Evolutionary conservation across 2,329 filamentous ascomycete genomes (phyloP), one percentile per base, ranked within the genome.

Genomic region (Rhynchosporium secalis): DNA sequence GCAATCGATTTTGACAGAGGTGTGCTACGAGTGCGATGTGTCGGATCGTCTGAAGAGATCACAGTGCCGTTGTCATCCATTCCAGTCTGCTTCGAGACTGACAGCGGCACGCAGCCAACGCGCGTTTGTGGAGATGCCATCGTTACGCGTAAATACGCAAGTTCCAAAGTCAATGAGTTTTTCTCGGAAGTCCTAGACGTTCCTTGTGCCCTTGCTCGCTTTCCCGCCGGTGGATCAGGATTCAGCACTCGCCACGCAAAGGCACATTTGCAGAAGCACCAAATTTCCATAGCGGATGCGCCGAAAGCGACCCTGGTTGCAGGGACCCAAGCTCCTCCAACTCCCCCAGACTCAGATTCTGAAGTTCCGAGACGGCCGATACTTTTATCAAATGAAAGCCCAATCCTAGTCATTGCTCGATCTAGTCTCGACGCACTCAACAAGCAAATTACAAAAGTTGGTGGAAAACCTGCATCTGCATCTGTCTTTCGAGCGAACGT

Each of bases 401-500:
- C 95, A 0, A 96, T 99, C 49, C 82, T 99, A 0, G 84, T 91
- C 52, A 88, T 98, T 61, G 92, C 91, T 26, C 83, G 86, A 59
- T 86, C 90, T 9, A 97, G 92, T 68, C 83, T 98, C 54, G 86
- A 91, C 52, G 83, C 82, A 2, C 77, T 98, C 7, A 98, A 98
- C 71, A 78, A 83, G 63, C 79, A 85, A 12, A 95, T 98, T 69
- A 81, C 78, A 58, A 75, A 77, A 3, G 80, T 78, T n/a, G 83
- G 83, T 26, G 85, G 85, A n/a, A 86, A 82, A 65, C 80, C 83
- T 0, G 86, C 92, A 3, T 81, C 86, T 28, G 83, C 89, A 3
- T 85, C 89, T 45, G 87, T 91, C 1, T 99, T 98, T 74, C 86
- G 95, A 55, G 92, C 92, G 33, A 99, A 99, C 70, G 86, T 99